Evolutionary conservation across 1,284 basidiomycete species (phyloP).

Genomic region (Pascua sp.): DNA sequence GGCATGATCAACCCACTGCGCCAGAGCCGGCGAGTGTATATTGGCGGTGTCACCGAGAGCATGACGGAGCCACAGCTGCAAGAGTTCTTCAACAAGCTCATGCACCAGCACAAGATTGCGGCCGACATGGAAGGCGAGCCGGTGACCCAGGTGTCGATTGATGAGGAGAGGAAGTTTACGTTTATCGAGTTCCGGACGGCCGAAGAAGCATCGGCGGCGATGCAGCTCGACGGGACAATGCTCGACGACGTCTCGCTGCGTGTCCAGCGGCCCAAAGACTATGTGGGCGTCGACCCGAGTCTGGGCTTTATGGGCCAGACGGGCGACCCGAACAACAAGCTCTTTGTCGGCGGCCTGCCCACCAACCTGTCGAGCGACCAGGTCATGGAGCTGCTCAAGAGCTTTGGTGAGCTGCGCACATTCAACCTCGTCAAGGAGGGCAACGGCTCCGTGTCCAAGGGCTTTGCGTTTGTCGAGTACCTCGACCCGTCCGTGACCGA

Average conservation of each 20-base stretch:
- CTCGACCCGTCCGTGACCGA: slow-evolving; percentile 85
- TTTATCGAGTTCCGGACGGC: slow-evolving; percentile 98
- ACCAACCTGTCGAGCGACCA: slow-evolving; percentile 95
- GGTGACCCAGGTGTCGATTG: slow-evolving; percentile 87
- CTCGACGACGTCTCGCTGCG: slow-evolving; percentile 88
- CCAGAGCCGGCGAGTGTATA: slow-evolving; percentile 90
- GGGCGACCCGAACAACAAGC: slow-evolving; percentile 94
- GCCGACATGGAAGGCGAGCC: slow-evolving; percentile 74
- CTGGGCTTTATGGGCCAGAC: slow-evolving; percentile 94
- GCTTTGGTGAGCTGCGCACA: slow-evolving; percentile 92
- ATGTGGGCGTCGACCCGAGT: slow-evolving; percentile 56
- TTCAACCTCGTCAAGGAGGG: slow-evolving; percentile 95
- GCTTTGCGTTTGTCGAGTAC: slow-evolving; percentile 99
- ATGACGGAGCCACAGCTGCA: slow-evolving; percentile 85
- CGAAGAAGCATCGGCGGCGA: slow-evolving; percentile 91
- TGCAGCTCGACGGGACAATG: slow-evolving; percentile 95
- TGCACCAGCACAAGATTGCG: slow-evolving; percentile 83
- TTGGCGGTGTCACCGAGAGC: slow-evolving; percentile 88
- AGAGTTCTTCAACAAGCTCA: slow-evolving; percentile 92
- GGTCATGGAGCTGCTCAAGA: slow-evolving; percentile 94
- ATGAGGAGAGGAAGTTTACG: slow-evolving; percentile 96
- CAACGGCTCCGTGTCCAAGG: slow-evolving; percentile 81
- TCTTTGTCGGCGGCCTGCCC: slow-evolving; percentile 95
- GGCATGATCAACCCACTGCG: slow-evolving; percentile 79
- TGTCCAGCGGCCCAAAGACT: slow-evolving; percentile 95